Evolutionary conservation across 2,329 filamentous ascomycete genomes (phyloP).

Genomic region (Aureobasidium pullulans): DNA sequence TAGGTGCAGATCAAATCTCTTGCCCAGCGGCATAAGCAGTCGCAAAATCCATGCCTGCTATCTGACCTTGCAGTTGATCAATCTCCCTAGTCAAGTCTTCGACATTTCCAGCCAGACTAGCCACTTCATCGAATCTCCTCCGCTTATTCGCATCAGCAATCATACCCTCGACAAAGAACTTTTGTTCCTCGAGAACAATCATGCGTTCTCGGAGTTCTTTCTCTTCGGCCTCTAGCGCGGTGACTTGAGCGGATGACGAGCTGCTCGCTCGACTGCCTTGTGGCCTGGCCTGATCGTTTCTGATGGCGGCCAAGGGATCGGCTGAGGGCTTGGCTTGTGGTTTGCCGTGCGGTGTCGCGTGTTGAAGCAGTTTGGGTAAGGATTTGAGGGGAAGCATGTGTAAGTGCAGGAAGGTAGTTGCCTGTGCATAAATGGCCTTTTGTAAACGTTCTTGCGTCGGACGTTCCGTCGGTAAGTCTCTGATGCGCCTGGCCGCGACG

Average conservation of each 20-base stretch:
- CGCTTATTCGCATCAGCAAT: constrained; percentile 67
- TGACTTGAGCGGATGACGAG: constrained; percentile 46
- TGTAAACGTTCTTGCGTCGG: constrained; percentile 68
- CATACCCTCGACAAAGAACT: constrained; percentile 83
- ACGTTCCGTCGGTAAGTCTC: constrained; percentile 67
- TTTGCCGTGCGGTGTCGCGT: constrained; percentile 47
- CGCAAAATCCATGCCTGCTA: constrained; percentile 31
- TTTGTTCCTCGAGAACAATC: constrained; percentile 83
- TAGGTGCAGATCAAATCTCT: neutral
- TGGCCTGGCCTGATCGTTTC: constrained; percentile 34
- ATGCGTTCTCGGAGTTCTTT: constrained; percentile 71
- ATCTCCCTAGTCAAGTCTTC: constrained; percentile 80
- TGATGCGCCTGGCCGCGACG: constrained; percentile 68
- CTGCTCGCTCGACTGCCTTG: constrained; percentile 47
- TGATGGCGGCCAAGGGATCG: constrained; percentile 51
- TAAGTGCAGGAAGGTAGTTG: constrained; percentile 74
- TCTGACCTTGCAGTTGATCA: constrained; percentile 34
- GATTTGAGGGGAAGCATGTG: constrained; percentile 79
- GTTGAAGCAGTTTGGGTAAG: constrained; percentile 42
- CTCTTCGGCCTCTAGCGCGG: constrained; percentile 71
- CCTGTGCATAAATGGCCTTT: constrained; percentile 73
- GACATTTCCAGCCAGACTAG: constrained; percentile 68
- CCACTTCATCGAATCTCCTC: constrained; percentile 78
- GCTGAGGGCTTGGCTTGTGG: constrained; percentile 21
- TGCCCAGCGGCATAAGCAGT: constrained; percentile 22